phyloP scores from a whole-genome alignment of 495 filamentous ascomycete genomes.

The Aspergillus steynii region DNA sequence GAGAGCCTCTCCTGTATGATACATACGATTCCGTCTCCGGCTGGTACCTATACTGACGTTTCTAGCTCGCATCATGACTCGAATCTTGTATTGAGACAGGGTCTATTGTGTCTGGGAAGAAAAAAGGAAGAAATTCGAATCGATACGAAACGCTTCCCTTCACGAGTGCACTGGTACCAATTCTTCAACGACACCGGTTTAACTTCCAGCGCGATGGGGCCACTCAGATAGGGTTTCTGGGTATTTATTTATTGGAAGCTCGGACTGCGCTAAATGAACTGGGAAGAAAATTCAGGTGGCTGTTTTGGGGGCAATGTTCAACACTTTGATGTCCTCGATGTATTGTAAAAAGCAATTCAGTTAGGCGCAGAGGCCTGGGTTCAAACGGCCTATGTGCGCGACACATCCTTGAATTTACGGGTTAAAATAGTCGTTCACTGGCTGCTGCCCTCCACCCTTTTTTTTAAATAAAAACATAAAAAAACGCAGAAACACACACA shows the following conservation, averaged over 20 bases:
- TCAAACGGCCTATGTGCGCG: background rate
- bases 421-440: too few relatives aligned
- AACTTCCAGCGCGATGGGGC: background rate
- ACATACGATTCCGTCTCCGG: background rate
- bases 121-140: background rate
- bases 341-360: background rate
- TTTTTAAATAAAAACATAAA: too few relatives aligned
- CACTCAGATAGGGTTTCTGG: background rate
- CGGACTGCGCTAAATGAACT: background rate
- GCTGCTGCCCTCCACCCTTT: too few relatives aligned
- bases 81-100: constrained; percentile 73
- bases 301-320: background rate
- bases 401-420: background rate
- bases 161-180: constrained; percentile 5
- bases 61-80: constrained; percentile 79
- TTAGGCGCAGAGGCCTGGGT: too few relatives aligned
- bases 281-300: background rate
- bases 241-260: background rate
- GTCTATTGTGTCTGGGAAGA: background rate
- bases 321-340: background rate
- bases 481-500: too few relatives aligned
- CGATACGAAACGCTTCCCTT: background rate
- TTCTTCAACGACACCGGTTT: constrained; percentile 3
- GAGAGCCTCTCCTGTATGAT: constrained; percentile 78
- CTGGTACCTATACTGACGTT: constrained; percentile 7